Percentiles rank a stretch among this genome's conserved stretches.
phyloP scores from a whole-genome alignment of 1,284 basidiomycete species.

The Cryptococcus maquisensis region DNA sequence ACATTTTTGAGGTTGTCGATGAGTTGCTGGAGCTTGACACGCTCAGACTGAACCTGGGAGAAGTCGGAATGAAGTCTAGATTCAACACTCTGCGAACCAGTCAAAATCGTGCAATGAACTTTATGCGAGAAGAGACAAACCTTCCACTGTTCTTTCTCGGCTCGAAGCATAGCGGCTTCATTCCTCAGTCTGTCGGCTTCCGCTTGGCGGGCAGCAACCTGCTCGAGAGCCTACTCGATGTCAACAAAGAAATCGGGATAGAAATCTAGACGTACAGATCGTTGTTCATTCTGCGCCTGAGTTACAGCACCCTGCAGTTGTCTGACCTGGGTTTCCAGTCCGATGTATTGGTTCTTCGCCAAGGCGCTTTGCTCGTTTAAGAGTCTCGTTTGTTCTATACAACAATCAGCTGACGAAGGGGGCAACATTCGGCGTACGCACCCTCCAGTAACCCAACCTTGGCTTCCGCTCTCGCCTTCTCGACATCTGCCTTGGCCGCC shows the following conservation, averaged over 20 bases:
- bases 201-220: constrained; percentile 50
- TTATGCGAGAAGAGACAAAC: constrained; percentile 49
- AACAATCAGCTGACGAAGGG: background rate
- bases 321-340: constrained; percentile 35
- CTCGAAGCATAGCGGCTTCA: constrained; percentile 76
- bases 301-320: constrained; percentile 34
- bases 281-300: constrained; percentile 35
- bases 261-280: constrained; percentile 20
- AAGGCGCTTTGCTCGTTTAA: constrained; percentile 40
- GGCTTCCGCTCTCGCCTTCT: constrained; percentile 73
- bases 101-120: background rate
- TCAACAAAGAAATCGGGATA: background rate
- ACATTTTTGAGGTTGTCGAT: constrained; percentile 84
- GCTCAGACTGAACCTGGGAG: constrained; percentile 68
- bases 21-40: constrained; percentile 75
- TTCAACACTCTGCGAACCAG: constrained; percentile 59
- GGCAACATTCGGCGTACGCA: constrained; percentile 43
- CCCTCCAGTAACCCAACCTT: constrained; percentile 68
- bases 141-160: constrained; percentile 90
- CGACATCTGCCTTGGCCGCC: constrained; percentile 60
- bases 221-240: constrained; percentile 32
- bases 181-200: constrained; percentile 73
- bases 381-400: constrained; percentile 45
- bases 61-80: constrained; percentile 78
- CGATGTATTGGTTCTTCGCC: constrained; percentile 40